Base-by-base conservation (phyloP, 139 green algal genomes). In the Dunaliella sp. region DNA sequence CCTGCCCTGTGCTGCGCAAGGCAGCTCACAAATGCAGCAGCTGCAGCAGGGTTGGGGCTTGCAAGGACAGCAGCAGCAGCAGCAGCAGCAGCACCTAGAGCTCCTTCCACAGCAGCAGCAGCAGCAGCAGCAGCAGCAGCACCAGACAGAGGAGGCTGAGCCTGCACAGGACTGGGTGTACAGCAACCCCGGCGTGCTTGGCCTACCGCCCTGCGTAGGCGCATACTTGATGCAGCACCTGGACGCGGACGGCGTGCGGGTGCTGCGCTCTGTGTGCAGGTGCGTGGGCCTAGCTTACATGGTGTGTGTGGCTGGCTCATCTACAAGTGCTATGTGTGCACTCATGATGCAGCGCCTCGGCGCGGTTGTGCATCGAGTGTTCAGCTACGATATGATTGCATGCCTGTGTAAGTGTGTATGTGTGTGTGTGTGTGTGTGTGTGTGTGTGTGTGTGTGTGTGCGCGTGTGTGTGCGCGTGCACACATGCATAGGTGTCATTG, bases 181-280 rank as follows among this genome's bases (percentile, higher is more conserved):
- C 77, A 81, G 31, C 35, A 59, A 33, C 22, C 32, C 32, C 1
- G 78, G 38, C 1, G 28, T 88, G n/a, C 75, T 89, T 33, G 81
- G 86, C 38, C 86, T 89, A 28, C 86, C 86, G 12, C 3, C 33
- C 3, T 89, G 86, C 31, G 86, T 89, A 31, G 81, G 80, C 1
- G 32, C 36, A 21, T 32, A 76, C 26, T 21, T 89, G 58, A 1
- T 89, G 36, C 36, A 48, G 16, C 33, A 28, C 1, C 33, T 89
- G 75, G 81, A 89, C 38, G 48, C 73, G 28, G 81, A 89, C 38
- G 81, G 36, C 73, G 48, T 82, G 38, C 38, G 86, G 28, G 86
- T 89, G 73, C 81, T 89, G 81, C 73, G 86, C 1, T n/a, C 28
- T 1, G 86, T 89, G 25, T 75, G 34, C 73, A 77, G 86, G 31